Conservation (phyloP, 2,329 filamentous ascomycete genomes). For the Apiospora sp. region DNA sequence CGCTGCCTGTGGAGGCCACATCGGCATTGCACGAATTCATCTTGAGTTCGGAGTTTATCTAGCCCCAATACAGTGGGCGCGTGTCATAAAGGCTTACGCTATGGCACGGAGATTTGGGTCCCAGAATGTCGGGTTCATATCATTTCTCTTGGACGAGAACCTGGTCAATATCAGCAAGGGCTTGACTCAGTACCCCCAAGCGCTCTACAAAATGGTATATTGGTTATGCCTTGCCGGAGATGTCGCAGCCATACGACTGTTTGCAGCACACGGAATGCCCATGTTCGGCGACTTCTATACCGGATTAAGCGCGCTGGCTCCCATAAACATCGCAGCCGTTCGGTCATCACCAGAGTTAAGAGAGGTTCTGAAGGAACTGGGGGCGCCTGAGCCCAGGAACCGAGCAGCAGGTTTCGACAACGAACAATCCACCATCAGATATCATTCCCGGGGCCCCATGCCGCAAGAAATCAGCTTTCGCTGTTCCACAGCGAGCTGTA, state of each 20-base stretch:
- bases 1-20: neutral
- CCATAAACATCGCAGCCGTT: neutral
- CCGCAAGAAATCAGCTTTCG: neutral
- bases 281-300: neutral
- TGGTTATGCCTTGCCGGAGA: neutral
- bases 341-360: neutral
- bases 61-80: neutral
- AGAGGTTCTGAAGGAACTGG: neutral
- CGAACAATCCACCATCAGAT: no score
- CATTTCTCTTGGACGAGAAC: neutral
- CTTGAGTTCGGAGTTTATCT: neutral
- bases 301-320: no score
- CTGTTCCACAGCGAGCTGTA: neutral
- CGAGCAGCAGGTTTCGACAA: no score
- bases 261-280: neutral
- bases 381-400: neutral
- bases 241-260: neutral
- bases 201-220: neutral
- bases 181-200: rapidly evolving
- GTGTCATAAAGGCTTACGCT: neutral
- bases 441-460: no score
- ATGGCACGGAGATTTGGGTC: neutral
- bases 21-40: neutral
- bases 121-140: neutral
- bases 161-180: neutral